Conservation (phyloP, 441 rosid species). For the Iberis amara region DNA sequence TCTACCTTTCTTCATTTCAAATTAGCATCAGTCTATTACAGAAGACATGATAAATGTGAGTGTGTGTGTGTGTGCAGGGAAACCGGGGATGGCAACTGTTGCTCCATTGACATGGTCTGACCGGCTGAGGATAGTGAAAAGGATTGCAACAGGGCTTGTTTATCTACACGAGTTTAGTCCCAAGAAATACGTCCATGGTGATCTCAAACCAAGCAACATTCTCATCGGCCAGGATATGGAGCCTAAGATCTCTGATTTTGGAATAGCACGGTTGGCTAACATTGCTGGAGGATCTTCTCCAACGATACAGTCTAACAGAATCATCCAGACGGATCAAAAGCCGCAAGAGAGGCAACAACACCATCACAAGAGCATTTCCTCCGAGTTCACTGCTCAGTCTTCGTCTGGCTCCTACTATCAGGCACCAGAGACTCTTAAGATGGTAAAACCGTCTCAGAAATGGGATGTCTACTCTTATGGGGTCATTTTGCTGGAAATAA, state of each 20-base stretch:
- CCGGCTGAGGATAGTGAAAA: slow-evolving; percentile 66
- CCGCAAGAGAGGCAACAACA: slow-evolving; percentile 49
- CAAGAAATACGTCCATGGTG: slow-evolving; percentile 90
- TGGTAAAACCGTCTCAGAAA: slow-evolving; percentile 86
- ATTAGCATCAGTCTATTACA: neutral
- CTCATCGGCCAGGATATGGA: slow-evolving; percentile 76
- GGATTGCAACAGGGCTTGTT: slow-evolving; percentile 73
- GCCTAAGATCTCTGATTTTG: slow-evolving; percentile 75
- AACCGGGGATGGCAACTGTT: slow-evolving; percentile 56
- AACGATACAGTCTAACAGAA: slow-evolving; percentile 56
- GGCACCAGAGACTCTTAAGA: slow-evolving; percentile 84
- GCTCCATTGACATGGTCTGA: slow-evolving; percentile 71
- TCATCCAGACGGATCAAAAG: slow-evolving; percentile 33
- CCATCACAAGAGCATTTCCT: slow-evolving; percentile 45
- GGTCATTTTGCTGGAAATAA: slow-evolving; percentile 74
- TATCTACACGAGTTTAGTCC: slow-evolving; percentile 91
- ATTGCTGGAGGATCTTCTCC: slow-evolving; percentile 88
- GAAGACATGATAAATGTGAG: neutral
- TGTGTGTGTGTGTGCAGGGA: slow-evolving; percentile 44
- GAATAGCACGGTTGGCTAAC: slow-evolving; percentile 82
- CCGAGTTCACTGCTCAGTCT: slow-evolving; percentile 48
- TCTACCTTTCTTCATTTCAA: slow-evolving; percentile 2
- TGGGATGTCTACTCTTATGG: slow-evolving; percentile 98
- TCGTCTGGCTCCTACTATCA: slow-evolving; percentile 66
- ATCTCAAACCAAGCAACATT: slow-evolving; percentile 75